Base-by-base conservation (phyloP, 2,329 filamentous ascomycete genomes). In the Phoma sp. region DNA sequence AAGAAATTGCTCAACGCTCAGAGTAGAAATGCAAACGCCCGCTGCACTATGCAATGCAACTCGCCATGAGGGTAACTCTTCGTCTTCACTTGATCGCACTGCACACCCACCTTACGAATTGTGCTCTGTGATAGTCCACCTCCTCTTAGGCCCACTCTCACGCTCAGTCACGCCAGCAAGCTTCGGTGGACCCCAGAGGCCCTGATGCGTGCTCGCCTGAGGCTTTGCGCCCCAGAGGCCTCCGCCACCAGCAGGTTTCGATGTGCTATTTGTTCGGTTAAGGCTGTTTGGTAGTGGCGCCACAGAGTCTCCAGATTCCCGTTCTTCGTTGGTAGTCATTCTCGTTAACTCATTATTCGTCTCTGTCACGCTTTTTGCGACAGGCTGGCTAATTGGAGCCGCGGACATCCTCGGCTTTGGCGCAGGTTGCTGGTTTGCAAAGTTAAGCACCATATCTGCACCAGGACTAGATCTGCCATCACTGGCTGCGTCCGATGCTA, bases 161-260 rank as follows among this genome's bases (percentile, higher is more conserved):
- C 76, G 70, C 61, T 73, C 71, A 23, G 71, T 71, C n/a, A 73
- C 62, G 26, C 71, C 70, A 53, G 62, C 65, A 58, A 57, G 65
- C 64, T 60, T 60, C 12, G 73, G 71, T n/a, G 70, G 72, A 0
- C 78, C 78, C 78, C 78, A 81, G 5, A 81, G 74, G 1, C 77
- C 77, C 36, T 75, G 56, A 7, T 66, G 57, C 64, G 66, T 48
- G 20, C 53, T 61, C 5, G 53, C 42, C 21, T 56, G 45, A 3
- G 56, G 40, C 40, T 71, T 63, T 14, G 61, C 62, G 5, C 57
- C 64, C 70, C 70, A 73, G 5, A 73, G 61, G 14, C 66, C 65
- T 15, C 40, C 66, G 14, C 34, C 30, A 11, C 42, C 20, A 26
- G 34, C 33, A 25, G 53, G 15, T 28, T 43, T 54, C 1, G 42